Percentiles rank a stretch among this genome's conserved stretches.
These are phyloP conservation scores for Alternaria ethzedia DNA, from an alignment of 2,329 filamentous ascomycete species.

Conservation along the genomic window DNA sequence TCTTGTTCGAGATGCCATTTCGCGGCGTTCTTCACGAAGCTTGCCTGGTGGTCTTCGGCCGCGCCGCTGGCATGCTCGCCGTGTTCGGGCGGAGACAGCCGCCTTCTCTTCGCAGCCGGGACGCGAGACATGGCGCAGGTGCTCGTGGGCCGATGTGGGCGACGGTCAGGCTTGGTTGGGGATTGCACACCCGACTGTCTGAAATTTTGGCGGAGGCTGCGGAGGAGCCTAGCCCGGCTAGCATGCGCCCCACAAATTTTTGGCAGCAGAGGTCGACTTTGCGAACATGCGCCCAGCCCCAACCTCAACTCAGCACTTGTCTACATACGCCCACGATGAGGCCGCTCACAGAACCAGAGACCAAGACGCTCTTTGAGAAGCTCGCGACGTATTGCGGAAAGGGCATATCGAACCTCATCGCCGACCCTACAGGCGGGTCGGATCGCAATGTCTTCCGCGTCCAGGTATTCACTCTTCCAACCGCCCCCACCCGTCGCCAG, in stretches of 20 bases:
- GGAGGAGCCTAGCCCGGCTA: slow-evolving; percentile 15
- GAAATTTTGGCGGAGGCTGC: slow-evolving; percentile 35
- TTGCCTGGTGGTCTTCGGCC: slow-evolving; percentile 43
- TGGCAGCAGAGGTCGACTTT: slow-evolving; percentile 14
- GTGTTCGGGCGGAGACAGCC: slow-evolving; percentile 45
- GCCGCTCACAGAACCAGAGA: slow-evolving; percentile 79
- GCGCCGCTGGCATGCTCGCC: slow-evolving; percentile 22
- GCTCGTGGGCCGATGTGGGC: background rate
- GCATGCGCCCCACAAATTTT: slow-evolving; percentile 21
- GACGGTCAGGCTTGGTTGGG: background rate
- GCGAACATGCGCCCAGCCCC: slow-evolving; percentile 21
- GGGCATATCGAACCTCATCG: slow-evolving; percentile 78
- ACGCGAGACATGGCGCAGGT: slow-evolving; percentile 39
- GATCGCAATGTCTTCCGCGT: slow-evolving; percentile 57
- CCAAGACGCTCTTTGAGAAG: slow-evolving; percentile 85
- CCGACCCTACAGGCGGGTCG: slow-evolving; percentile 34
- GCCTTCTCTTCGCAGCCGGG: slow-evolving; percentile 46
- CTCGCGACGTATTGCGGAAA: slow-evolving; percentile 91
- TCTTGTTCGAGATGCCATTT: slow-evolving; percentile 92
- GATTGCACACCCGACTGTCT: slow-evolving; percentile 7
- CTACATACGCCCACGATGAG: slow-evolving; percentile 61
- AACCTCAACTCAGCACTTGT: slow-evolving; percentile 5
- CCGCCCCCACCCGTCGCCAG: background rate
- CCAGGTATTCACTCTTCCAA: slow-evolving; percentile 45
- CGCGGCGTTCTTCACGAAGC: slow-evolving; percentile 75